Conservation (phyloP, 1,139 yeast species). For the Saccharomyces hybrid region DNA sequence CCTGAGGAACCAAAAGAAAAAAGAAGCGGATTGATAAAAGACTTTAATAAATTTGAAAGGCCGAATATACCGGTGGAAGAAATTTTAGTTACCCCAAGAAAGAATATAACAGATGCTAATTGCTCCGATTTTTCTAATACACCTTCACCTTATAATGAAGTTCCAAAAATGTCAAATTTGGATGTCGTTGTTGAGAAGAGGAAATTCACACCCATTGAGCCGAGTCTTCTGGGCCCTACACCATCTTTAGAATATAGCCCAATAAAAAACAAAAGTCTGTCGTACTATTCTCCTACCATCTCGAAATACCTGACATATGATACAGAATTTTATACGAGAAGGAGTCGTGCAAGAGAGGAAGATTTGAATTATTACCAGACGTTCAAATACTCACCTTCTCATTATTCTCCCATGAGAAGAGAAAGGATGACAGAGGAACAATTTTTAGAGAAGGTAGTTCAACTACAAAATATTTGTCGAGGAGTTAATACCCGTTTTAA, state of each 20-base stretch:
- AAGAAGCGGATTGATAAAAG: conserved; percentile 18
- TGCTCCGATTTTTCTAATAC: too few relatives aligned
- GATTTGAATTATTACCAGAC: conserved; percentile 23
- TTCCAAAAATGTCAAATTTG: background rate
- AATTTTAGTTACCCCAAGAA: conserved; percentile 3
- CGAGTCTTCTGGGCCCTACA: conserved; percentile 2
- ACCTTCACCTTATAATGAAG: background rate
- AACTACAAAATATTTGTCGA: conserved; percentile 54
- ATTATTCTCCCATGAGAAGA: conserved; percentile 32
- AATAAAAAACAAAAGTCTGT: conserved; percentile 20
- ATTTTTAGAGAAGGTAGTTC: conserved; percentile 33
- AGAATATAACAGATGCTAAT: background rate
- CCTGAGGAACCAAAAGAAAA: conserved; percentile 1
- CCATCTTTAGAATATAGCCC: conserved; percentile 27
- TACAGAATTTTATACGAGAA: conserved; percentile 25
- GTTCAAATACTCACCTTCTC: conserved; percentile 20
- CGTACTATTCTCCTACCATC: conserved; percentile 31
- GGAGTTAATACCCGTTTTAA: conserved; percentile 59
- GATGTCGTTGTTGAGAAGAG: background rate
- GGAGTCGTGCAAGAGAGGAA: conserved; percentile 24
- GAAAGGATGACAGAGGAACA: conserved; percentile 31
- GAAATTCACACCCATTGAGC: background rate
- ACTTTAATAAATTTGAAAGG: conserved; percentile 14
- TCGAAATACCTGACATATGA: conserved; percentile 25
- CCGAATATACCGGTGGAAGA: background rate